Base-by-base conservation (phyloP, 495 filamentous ascomycete genomes). In the Penicillium bialowiezense region DNA sequence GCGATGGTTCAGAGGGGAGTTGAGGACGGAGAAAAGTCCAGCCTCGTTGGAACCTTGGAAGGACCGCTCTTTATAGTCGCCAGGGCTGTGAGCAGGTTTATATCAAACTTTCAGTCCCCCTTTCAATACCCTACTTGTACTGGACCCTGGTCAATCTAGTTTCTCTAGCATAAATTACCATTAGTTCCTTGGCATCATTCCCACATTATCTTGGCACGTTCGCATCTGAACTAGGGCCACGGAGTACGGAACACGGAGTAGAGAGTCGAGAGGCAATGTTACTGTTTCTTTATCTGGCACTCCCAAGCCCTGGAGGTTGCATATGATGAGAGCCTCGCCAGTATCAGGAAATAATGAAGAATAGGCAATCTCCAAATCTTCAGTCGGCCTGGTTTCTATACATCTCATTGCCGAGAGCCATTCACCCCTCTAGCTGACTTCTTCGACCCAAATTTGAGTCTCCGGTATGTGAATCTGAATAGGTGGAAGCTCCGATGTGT, bases 151-250 rank as follows among this genome's bases (percentile, higher is more conserved):
- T 39, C 44, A 48, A 40, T 38, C 33, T 17, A 40, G 34, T 48
- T 35, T 48, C 45, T 48, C 45, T n/a, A n/a, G n/a, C 26, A 41
- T 41, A 31, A 41, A 41, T 48, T 48, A 41, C 35, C 34, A 36
- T 48, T 48, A 41, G 45, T 40, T 32, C 45, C 45, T 48, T 48
- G 45, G 45, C 45, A 41, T 48, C 44, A 46, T 46, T 46, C 33
- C 44, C 44, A 46, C 33, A 41, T 41, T 41, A 41, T 41, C 38
- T 41, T 41, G 21, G 38, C 21, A 41, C 28, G 38, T 41, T 41
- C 38, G 38, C 38, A 41, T 41, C 8, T 8, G 38, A 41, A 41
- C 8, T 41, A 41, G 38, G 21, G 21, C 38, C 38, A 24, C 38
- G n/a, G 38, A 41, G 38, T 41, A 41, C 38, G 21, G 38, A 41